Conservation (phyloP, 164 flowering plant genomes). For the Aristolochia californica region DNA sequence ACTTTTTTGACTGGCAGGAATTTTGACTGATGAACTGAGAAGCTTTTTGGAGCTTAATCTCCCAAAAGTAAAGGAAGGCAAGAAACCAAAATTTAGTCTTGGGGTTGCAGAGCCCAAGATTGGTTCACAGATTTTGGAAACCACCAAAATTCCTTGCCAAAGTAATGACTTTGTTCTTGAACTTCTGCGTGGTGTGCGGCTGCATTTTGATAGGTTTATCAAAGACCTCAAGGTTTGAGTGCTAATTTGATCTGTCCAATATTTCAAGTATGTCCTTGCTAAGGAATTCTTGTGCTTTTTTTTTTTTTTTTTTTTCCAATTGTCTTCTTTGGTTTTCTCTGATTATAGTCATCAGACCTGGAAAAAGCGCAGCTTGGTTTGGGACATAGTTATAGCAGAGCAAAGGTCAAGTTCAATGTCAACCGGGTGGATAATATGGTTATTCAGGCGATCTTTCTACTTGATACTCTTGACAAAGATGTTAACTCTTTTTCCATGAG, state of each 20-base stretch:
- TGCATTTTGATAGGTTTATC: constrained; percentile 78
- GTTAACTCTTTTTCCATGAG: constrained; percentile 92
- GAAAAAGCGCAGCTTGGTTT: constrained; percentile 96
- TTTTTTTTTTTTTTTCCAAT: background rate
- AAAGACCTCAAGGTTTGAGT: constrained; percentile 70
- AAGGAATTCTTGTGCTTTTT: background rate
- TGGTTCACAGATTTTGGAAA: constrained; percentile 82
- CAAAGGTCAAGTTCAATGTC: constrained; percentile 98
- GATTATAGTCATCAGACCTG: constrained; percentile 57
- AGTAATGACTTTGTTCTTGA: constrained; percentile 78
- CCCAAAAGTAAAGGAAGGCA: constrained; percentile 77
- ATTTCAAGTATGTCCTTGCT: background rate
- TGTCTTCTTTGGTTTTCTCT: background rate
- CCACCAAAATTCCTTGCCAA: constrained; percentile 80
- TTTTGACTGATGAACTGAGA: constrained; percentile 89
- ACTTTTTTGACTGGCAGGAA: constrained; percentile 27
- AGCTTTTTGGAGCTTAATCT: constrained; percentile 78
- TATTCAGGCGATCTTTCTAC: constrained; percentile 92
- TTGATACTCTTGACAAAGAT: constrained; percentile 95
- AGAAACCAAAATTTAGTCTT: constrained; percentile 68
- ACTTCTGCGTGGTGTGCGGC: constrained; percentile 76
- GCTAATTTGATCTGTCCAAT: background rate
- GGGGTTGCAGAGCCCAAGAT: constrained; percentile 83
- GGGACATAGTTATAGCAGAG: constrained; percentile 94
- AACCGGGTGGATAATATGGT: constrained; percentile 97